phyloP scores from a whole-genome alignment of 805 yeast species.

The Danielia oregonensis region DNA sequence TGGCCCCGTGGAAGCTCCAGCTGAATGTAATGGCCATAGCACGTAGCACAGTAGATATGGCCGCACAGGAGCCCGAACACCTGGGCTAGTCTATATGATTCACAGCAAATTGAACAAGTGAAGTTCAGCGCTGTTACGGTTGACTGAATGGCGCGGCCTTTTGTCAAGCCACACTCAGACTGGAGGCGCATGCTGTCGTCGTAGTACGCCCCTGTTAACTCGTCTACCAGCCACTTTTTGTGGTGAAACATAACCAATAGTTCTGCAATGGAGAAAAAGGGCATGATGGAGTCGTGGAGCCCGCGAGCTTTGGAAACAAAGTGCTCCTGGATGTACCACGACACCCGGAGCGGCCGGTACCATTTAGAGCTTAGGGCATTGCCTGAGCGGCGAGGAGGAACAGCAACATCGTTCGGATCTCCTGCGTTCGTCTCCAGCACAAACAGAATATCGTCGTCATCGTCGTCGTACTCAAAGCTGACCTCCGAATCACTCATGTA shows the following conservation, averaged over 20 bases:
- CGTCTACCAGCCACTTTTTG: conserved; percentile 39
- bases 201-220: conserved; percentile 33
- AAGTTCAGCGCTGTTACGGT: conserved; percentile 16
- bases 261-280: conserved; percentile 28
- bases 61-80: conserved; percentile 59
- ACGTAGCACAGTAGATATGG: conserved; percentile 66
- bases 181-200: conserved; percentile 26
- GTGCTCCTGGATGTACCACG: conserved; percentile 21
- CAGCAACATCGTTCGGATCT: background rate
- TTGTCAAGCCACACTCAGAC: conserved; percentile 26
- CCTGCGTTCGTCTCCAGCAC: conserved; percentile 5
- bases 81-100: conserved; percentile 31
- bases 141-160: background rate
- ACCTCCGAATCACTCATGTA: conserved; percentile 7
- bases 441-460: too few species aligned
- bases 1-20: conserved; percentile 41
- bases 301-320: conserved; percentile 20
- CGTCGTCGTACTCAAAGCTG: conserved; percentile 22
- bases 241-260: conserved; percentile 32
- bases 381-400: conserved; percentile 2
- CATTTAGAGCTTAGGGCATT: conserved; percentile 5
- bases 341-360: conserved; percentile 9
- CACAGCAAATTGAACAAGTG: conserved; percentile 72
- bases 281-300: conserved; percentile 22
- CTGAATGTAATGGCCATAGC: conserved; percentile 61